A percentile compares a stretch with the other conserved stretches of the same genome.
These are phyloP conservation scores for Starmerella bombicola DNA, from an alignment of 805 yeast genomes.

Conservation along the genomic window DNA sequence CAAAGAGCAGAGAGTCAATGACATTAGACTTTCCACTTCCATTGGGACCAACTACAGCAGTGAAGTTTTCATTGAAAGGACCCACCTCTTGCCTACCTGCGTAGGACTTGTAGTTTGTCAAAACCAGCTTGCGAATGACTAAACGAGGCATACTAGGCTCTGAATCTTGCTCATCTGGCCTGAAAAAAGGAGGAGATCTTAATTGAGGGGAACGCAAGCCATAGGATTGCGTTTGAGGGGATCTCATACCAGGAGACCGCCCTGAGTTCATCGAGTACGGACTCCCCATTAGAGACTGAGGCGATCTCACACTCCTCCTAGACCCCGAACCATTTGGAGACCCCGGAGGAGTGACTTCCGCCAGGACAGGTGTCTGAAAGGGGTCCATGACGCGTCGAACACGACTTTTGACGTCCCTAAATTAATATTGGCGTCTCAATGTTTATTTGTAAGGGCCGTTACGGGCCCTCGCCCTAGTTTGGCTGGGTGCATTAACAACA, in stretches of 20 bases:
- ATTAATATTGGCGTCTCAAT: too few relatives aligned
- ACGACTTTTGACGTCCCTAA: too few relatives aligned
- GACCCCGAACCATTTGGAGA: slow-evolving; percentile 3
- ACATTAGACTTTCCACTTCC: slow-evolving; percentile 98
- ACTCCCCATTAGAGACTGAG: slow-evolving; percentile 4
- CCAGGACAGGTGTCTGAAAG: slow-evolving; percentile 1
- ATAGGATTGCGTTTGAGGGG: slow-evolving; percentile 3
- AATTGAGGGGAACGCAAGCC: too few relatives aligned
- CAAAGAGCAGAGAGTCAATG: slow-evolving; percentile 89
- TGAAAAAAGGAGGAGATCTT: neutral
- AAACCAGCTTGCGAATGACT: slow-evolving; percentile 59
- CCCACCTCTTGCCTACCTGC: slow-evolving; percentile 91
- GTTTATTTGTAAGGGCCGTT: too few relatives aligned
- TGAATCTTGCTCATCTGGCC: neutral
- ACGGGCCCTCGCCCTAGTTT: too few relatives aligned
- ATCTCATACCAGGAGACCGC: slow-evolving; percentile 1
- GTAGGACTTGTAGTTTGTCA: slow-evolving; percentile 85
- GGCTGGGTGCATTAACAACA: too few relatives aligned
- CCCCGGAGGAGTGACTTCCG: slow-evolving; percentile 6
- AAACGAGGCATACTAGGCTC: slow-evolving; percentile 34
- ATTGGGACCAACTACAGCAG: slow-evolving; percentile 97
- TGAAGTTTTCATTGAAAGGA: slow-evolving; percentile 83
- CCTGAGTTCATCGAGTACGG: slow-evolving; percentile 3
- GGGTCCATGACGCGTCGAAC: slow-evolving; percentile 11
- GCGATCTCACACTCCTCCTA: neutral